Conservation (phyloP, 495 filamentous ascomycete genomes). For the Parmelia sp. region DNA sequence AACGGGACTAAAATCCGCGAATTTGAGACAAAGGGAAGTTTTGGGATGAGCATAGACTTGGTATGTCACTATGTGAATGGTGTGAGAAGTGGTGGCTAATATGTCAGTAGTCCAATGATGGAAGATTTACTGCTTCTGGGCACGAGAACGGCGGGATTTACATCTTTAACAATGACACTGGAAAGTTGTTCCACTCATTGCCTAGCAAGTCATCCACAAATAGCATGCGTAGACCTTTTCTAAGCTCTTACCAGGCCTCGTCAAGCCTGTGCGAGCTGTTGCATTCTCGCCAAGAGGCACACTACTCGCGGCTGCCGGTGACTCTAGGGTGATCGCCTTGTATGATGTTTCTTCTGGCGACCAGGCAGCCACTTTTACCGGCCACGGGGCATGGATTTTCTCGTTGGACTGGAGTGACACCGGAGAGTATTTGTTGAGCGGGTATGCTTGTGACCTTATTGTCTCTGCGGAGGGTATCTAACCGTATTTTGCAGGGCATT, state of each 20-base stretch:
- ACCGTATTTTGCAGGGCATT: slow-evolving; percentile 10
- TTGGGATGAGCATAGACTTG: slow-evolving; percentile 83
- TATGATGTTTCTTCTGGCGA: slow-evolving; percentile 90
- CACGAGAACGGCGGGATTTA: slow-evolving; percentile 93
- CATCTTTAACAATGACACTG: slow-evolving; percentile 87
- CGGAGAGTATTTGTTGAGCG: slow-evolving; percentile 87
- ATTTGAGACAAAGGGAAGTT: slow-evolving; percentile 86
- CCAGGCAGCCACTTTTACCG: slow-evolving; percentile 76
- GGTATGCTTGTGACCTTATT: slow-evolving; percentile 42
- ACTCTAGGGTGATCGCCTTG: slow-evolving; percentile 78
- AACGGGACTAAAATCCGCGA: slow-evolving; percentile 54
- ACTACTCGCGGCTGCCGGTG: slow-evolving; percentile 85
- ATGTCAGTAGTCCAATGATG: slow-evolving; percentile 56
- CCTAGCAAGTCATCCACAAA: slow-evolving; percentile 49
- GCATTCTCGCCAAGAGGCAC: slow-evolving; percentile 80
- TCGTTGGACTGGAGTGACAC: slow-evolving; percentile 86
- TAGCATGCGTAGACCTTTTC: not conserved
- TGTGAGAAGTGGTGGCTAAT: slow-evolving; percentile 21
- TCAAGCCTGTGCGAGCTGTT: slow-evolving; percentile 75
- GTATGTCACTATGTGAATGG: slow-evolving; percentile 35
- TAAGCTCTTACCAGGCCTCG: slow-evolving; percentile 52
- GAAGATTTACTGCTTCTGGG: slow-evolving; percentile 78
- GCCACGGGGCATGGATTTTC: slow-evolving; percentile 79
- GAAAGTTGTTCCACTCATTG: slow-evolving; percentile 77
- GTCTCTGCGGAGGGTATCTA: not conserved